Evolutionary conservation across 768 basidiomycete genomes (phyloP).

Genomic region (Pulveroboletus frians): DNA sequence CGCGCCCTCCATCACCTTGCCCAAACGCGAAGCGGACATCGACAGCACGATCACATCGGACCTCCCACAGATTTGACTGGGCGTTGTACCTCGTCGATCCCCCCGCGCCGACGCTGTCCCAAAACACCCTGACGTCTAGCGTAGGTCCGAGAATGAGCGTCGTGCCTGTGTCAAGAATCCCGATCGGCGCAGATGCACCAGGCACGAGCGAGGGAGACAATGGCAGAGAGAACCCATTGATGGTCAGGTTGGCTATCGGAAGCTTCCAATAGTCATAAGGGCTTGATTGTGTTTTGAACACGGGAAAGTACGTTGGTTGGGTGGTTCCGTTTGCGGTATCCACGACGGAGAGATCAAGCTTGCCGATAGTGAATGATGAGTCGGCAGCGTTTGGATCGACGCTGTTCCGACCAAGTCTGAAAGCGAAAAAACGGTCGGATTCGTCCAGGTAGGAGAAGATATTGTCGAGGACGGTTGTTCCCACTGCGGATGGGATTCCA

Average conservation of each 20-base stretch:
- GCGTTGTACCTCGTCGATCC: conserved; percentile 34
- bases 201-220: conserved; percentile 43
- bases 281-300: conserved; percentile 33
- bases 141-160: conserved; percentile 52
- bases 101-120: conserved; percentile 40
- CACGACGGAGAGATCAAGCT: conserved; percentile 35
- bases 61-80: conserved; percentile 40
- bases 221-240: conserved; percentile 38
- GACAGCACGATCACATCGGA: conserved; percentile 47
- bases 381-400: conserved; percentile 14
- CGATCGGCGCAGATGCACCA: conserved; percentile 41
- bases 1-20: conserved; percentile 26
- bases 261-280: conserved; percentile 58
- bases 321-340: conserved; percentile 25
- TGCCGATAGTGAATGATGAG: conserved; percentile 51
- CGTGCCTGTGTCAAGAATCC: conserved; percentile 60
- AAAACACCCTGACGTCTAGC: conserved; percentile 49
- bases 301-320: conserved; percentile 35
- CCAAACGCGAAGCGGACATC: conserved; percentile 44
- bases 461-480: conserved; percentile 45
- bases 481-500: conserved; percentile 40
- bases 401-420: conserved; percentile 40
- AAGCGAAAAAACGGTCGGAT: conserved; percentile 43
- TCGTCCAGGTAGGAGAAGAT: conserved; percentile 40
- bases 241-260: conserved; percentile 40